phyloP scores from a whole-genome alignment of 2,329 filamentous ascomycete genomes.

The Neonectria coccinea region DNA sequence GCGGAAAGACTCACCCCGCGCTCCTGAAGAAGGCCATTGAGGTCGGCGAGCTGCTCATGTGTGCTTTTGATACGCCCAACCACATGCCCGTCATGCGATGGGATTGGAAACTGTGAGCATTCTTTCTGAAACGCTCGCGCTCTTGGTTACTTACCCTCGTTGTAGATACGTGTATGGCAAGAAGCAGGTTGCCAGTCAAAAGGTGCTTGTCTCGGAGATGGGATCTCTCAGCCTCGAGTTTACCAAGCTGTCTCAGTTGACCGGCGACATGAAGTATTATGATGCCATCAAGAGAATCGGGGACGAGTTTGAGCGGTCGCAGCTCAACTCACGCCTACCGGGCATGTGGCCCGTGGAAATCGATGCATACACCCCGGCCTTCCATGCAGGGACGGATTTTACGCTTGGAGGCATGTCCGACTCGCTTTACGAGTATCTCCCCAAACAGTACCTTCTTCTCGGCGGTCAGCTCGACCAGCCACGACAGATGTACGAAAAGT shows the following conservation, averaged over 20 bases:
- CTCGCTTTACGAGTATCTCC: constrained; percentile 74
- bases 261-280: constrained; percentile 69
- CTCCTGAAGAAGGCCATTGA: constrained; percentile 71
- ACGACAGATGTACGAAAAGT: constrained; percentile 51
- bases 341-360: constrained; percentile 72
- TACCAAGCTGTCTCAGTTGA: constrained; percentile 73
- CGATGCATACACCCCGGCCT: constrained; percentile 51
- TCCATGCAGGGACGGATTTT: constrained; percentile 57
- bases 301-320: constrained; percentile 65
- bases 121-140: neutral
- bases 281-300: constrained; percentile 70
- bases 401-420: constrained; percentile 68
- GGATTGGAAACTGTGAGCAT: constrained; percentile 45
- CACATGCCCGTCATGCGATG: constrained; percentile 63
- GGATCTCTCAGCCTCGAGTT: constrained; percentile 72
- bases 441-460: constrained; percentile 73
- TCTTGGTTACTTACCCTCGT: constrained; percentile 23
- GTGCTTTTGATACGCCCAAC: constrained; percentile 74
- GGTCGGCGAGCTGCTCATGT: constrained; percentile 71
- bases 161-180: constrained; percentile 42
- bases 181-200: constrained; percentile 37
- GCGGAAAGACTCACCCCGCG: constrained; percentile 57
- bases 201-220: constrained; percentile 44
- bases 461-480: constrained; percentile 62
- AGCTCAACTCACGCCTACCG: constrained; percentile 66